phyloP scores from a whole-genome alignment of 106 monocot species.

The Platanthera guangdongensis region DNA sequence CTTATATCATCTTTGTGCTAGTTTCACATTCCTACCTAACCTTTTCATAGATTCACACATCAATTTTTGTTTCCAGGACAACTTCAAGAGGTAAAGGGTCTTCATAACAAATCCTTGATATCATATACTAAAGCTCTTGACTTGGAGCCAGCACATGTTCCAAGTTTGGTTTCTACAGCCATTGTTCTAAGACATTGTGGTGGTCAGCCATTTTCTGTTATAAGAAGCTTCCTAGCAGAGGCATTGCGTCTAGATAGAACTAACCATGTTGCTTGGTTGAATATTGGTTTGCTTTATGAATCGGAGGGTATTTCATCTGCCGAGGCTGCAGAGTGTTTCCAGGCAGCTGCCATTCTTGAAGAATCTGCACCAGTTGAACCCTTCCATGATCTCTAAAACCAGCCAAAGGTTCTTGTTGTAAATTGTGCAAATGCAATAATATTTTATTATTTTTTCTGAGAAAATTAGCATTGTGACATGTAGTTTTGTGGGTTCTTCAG shows the following conservation, averaged over 20 bases:
- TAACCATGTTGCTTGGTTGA: slow-evolving; percentile 71
- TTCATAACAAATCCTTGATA: slow-evolving; percentile 46
- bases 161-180: slow-evolving; percentile 73
- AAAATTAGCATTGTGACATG: neutral
- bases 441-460: neutral
- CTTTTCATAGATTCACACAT: neutral
- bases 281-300: slow-evolving; percentile 62
- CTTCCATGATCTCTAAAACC: slow-evolving; percentile 42
- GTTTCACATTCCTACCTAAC: neutral
- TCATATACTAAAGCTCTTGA: slow-evolving; percentile 68
- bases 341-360: slow-evolving; percentile 76
- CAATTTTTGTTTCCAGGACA: slow-evolving; percentile 35
- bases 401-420: slow-evolving; percentile 18
- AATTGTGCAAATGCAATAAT: slow-evolving; percentile 20
- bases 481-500: neutral
- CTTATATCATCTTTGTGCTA: neutral
- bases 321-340: slow-evolving; percentile 88
- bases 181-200: slow-evolving; percentile 51
- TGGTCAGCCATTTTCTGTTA: slow-evolving; percentile 26
- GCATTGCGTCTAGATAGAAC: slow-evolving; percentile 71
- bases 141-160: slow-evolving; percentile 58
- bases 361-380: slow-evolving; percentile 87
- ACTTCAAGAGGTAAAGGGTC: slow-evolving; percentile 63
- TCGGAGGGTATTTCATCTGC: slow-evolving; percentile 29
- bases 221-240: slow-evolving; percentile 70